Evolutionary conservation across 2,329 filamentous ascomycete species (phyloP).

Genomic region (Colletotrichum zoysiae): DNA sequence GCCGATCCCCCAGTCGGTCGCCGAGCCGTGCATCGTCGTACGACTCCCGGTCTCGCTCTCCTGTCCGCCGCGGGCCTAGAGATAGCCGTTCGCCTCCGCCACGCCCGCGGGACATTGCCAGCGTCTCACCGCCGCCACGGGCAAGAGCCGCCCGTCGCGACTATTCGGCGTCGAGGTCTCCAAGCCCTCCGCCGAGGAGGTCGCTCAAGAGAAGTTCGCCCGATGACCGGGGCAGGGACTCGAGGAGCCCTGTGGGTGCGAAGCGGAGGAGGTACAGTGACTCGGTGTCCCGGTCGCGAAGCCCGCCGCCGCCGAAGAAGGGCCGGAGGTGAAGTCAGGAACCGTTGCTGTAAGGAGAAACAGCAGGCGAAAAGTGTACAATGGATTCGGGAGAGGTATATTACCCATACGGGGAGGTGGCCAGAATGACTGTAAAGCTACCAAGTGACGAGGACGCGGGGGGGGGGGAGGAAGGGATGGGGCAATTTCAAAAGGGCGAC

Average conservation of each 20-base stretch:
- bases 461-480: no score
- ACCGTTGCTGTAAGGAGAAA: neutral
- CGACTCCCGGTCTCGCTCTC: constrained; percentile 46
- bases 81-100: constrained; percentile 43
- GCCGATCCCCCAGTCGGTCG: constrained; percentile 46
- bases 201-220: constrained; percentile 26
- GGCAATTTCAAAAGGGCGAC: constrained; percentile 1
- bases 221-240: constrained; percentile 3
- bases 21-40: constrained; percentile 46
- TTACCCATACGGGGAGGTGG: neutral
- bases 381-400: neutral
- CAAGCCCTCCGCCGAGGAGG: constrained; percentile 41
- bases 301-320: constrained; percentile 45
- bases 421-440: constrained; percentile 29
- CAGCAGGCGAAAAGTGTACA: constrained; percentile 42
- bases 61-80: constrained; percentile 36
- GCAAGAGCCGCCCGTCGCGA: constrained; percentile 43
- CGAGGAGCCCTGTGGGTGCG: constrained; percentile 34
- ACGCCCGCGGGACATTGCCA: constrained; percentile 40
- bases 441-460: neutral
- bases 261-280: constrained; percentile 45
- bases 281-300: constrained; percentile 44
- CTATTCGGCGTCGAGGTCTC: constrained; percentile 43
- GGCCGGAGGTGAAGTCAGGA: constrained; percentile 45
- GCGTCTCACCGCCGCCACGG: constrained; percentile 43